Evolutionary conservation across 1,284 basidiomycete species (phyloP).

Genomic region (Rhodotorula sp.): DNA sequence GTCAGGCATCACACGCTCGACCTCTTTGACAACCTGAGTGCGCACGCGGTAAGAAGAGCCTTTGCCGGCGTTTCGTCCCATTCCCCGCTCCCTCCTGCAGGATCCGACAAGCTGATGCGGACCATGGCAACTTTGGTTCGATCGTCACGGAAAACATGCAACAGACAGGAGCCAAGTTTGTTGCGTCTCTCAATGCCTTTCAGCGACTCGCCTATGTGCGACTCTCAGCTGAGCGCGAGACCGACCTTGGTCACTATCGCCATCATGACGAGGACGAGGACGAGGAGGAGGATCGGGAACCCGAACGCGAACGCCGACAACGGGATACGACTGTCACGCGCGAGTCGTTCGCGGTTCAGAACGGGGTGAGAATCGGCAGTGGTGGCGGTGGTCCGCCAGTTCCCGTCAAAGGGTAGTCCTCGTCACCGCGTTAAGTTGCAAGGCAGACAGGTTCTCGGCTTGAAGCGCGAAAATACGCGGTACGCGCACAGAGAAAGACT

Average conservation of each 20-base stretch:
- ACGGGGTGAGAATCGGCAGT: background rate
- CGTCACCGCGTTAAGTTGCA: too few relatives aligned
- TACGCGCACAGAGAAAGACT: too few relatives aligned
- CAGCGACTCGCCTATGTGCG: constrained; percentile 68
- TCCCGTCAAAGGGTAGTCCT: background rate
- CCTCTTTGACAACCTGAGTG: constrained; percentile 72
- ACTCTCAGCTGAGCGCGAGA: constrained; percentile 42
- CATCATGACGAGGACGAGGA: background rate
- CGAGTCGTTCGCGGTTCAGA: background rate
- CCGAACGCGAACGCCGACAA: background rate
- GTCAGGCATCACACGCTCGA: constrained; percentile 78
- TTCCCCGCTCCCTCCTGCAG: constrained; percentile 6
- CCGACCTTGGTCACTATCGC: background rate
- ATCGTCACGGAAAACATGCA: background rate
- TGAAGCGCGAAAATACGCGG: too few relatives aligned
- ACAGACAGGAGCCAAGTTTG: constrained; percentile 78
- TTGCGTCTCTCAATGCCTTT: constrained; percentile 84
- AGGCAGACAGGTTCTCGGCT: too few relatives aligned
- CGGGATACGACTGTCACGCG: constrained; percentile 4
- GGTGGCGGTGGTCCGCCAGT: background rate
- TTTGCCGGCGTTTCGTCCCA: constrained; percentile 11
- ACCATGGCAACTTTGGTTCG: background rate
- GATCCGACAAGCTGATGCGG: background rate
- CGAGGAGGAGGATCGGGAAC: background rate
- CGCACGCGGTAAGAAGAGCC: constrained; percentile 66